Evolutionary conservation across 768 basidiomycete genomes (phyloP).

Genomic region (Leccinum subtestaceum): DNA sequence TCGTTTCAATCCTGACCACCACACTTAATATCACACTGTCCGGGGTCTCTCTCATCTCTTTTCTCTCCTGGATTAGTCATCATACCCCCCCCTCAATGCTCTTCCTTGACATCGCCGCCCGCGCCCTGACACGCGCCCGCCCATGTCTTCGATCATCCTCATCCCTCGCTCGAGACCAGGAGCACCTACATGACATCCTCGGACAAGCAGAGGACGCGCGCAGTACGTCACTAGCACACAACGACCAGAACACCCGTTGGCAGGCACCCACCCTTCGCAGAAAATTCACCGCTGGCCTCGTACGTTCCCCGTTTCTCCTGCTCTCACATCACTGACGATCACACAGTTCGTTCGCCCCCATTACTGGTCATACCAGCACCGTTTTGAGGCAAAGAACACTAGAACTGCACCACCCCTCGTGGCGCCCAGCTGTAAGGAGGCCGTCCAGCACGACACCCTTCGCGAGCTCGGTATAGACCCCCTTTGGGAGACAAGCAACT

Average conservation of each 20-base stretch:
- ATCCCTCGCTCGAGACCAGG: constrained; percentile 24
- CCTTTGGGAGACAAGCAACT: constrained; percentile 62
- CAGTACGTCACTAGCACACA: constrained; percentile 10
- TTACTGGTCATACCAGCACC: constrained; percentile 40
- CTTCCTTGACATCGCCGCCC: constrained; percentile 9
- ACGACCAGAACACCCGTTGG: constrained; percentile 17
- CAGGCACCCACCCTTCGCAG: constrained; percentile 26
- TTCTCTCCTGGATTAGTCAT: background rate
- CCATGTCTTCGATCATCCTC: constrained; percentile 12
- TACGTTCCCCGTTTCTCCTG: background rate
- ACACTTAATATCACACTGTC: background rate
- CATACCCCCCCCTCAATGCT: constrained; percentile 9
- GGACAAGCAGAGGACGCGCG: constrained; percentile 23
- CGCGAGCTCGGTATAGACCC: constrained; percentile 73
- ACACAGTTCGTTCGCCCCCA: constrained; percentile 47
- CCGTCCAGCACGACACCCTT: constrained; percentile 64
- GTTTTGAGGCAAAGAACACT: constrained; percentile 24
- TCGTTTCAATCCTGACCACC: constrained; percentile 4
- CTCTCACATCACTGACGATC: background rate
- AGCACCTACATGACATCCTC: constrained; percentile 24
- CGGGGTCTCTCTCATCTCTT: background rate
- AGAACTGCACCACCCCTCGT: constrained; percentile 39
- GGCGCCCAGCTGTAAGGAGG: constrained; percentile 53
- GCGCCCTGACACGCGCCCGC: constrained; percentile 12
- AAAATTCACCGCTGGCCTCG: constrained; percentile 24